Conservation (phyloP, 306 rosid genomes). For the Psophocarpus tetragonolobus region DNA sequence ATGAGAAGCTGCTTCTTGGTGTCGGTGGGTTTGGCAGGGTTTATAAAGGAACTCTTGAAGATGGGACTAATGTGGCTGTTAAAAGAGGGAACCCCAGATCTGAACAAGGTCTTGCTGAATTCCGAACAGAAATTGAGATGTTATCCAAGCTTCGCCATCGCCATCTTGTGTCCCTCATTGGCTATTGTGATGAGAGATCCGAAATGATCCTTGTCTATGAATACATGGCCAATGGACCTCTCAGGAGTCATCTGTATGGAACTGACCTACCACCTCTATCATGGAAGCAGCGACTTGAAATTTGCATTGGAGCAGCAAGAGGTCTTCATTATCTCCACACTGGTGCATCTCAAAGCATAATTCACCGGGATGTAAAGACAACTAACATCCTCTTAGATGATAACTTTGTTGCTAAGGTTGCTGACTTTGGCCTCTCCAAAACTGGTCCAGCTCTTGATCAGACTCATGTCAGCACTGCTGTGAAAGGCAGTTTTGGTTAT, state of each 20-base stretch:
- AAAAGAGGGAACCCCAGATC: slow-evolving; percentile 95
- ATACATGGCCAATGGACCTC: slow-evolving; percentile 98
- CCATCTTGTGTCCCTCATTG: slow-evolving; percentile 95
- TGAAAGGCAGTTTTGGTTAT: slow-evolving; percentile 97
- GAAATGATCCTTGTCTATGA: slow-evolving; percentile 97
- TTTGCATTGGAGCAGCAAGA: slow-evolving; percentile 95
- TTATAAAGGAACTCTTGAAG: slow-evolving; percentile 86
- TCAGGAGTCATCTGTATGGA: slow-evolving; percentile 94
- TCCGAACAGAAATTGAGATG: slow-evolving; percentile 96
- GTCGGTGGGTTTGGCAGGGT: slow-evolving; percentile 97
- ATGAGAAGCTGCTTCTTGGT: slow-evolving; percentile 81
- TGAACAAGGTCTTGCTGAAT: slow-evolving; percentile 93
- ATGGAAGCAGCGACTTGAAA: slow-evolving; percentile 93
- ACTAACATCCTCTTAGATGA: slow-evolving; percentile 96
- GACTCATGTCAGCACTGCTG: slow-evolving; percentile 98
- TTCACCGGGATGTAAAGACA: slow-evolving; percentile 97
- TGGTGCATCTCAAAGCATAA: slow-evolving; percentile 88
- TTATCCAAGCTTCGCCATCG: slow-evolving; percentile 96
- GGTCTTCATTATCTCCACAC: slow-evolving; percentile 99
- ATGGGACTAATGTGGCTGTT: slow-evolving; percentile 83
- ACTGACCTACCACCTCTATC: slow-evolving; percentile 75
- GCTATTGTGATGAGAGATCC: slow-evolving; percentile 92
- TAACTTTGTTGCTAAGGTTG: slow-evolving; percentile 91
- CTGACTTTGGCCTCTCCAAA: slow-evolving; percentile 96
- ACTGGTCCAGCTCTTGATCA: slow-evolving; percentile 96